These are phyloP conservation scores for Stephanodiscus triporus DNA, from an alignment of 108 stramenopile species.

Conservation along the genomic window DNA sequence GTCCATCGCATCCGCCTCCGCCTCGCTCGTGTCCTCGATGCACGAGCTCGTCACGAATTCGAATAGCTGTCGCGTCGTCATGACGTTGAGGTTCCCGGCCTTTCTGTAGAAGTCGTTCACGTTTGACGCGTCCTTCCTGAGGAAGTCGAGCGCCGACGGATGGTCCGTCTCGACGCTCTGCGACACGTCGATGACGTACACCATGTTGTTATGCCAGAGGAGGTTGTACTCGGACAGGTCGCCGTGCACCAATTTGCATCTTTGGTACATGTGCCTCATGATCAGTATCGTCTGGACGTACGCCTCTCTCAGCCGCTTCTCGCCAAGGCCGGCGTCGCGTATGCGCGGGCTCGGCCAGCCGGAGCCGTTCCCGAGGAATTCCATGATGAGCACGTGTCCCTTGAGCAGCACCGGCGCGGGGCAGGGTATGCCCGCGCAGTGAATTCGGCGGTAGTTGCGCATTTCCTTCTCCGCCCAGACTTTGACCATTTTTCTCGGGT, in stretches of 20 bases:
- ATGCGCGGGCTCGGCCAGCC: constrained; percentile 97
- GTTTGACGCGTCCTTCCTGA: constrained; percentile 95
- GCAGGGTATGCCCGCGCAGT: constrained; percentile 84
- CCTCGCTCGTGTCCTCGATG: constrained; percentile 54
- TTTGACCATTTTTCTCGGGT: constrained; percentile 99
- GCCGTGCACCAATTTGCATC: constrained; percentile 93
- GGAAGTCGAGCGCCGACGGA: constrained; percentile 95
- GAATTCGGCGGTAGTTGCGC: constrained; percentile 93
- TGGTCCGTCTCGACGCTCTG: constrained; percentile 98
- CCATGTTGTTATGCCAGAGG: constrained; percentile 90
- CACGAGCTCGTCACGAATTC: constrained; percentile 77
- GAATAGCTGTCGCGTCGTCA: constrained; percentile 87
- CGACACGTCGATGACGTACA: constrained; percentile 97
- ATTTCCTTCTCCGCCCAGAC: constrained; percentile 99
- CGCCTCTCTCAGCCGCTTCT: constrained; percentile 75
- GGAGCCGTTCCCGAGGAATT: constrained; percentile 89
- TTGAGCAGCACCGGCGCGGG: constrained; percentile 93
- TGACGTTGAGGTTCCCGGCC: constrained; percentile 81
- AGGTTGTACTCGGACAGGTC: constrained; percentile 96
- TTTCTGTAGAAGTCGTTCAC: constrained; percentile 96
- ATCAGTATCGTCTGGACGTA: constrained; percentile 88
- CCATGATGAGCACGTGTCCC: constrained; percentile 96
- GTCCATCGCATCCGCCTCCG: constrained; percentile 66
- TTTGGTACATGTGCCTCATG: constrained; percentile 89
- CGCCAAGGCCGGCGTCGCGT: constrained; percentile 83